Percentiles rank a stretch among this genome's conserved stretches.
These are phyloP conservation scores for Cercospora sp. DNA, from an alignment of 2,329 filamentous ascomycete species.

Conservation along the genomic window DNA sequence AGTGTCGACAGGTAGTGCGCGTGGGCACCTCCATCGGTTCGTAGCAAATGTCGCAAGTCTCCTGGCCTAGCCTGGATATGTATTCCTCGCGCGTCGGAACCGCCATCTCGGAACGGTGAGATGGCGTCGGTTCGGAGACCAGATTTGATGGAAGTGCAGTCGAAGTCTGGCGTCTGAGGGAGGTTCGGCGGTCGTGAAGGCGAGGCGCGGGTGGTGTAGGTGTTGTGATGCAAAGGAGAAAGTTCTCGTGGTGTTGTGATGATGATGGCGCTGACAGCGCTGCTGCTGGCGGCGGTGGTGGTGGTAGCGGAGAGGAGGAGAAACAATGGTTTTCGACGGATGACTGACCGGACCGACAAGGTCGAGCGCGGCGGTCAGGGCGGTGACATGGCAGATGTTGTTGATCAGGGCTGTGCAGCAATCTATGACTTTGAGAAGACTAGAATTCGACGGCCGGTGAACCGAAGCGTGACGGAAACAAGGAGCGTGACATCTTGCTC, in stretches of 20 bases:
- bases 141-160: background rate
- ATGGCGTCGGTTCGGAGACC: background rate
- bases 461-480: background rate
- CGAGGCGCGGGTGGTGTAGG: background rate
- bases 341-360: background rate
- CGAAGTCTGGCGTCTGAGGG: background rate
- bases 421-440: background rate
- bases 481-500: background rate
- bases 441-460: background rate
- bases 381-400: background rate
- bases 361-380: background rate
- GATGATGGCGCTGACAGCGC: background rate
- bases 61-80: background rate
- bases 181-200: background rate
- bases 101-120: background rate
- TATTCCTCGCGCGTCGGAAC: background rate
- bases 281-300: background rate
- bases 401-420: background rate
- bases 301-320: background rate
- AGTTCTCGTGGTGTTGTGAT: background rate
- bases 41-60: background rate
- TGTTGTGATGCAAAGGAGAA: background rate
- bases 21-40: background rate
- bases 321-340: background rate
- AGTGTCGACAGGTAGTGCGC: background rate